Conservation (phyloP, 192 early-diverging fungal species). For the Paraglomus brasilianum region DNA sequence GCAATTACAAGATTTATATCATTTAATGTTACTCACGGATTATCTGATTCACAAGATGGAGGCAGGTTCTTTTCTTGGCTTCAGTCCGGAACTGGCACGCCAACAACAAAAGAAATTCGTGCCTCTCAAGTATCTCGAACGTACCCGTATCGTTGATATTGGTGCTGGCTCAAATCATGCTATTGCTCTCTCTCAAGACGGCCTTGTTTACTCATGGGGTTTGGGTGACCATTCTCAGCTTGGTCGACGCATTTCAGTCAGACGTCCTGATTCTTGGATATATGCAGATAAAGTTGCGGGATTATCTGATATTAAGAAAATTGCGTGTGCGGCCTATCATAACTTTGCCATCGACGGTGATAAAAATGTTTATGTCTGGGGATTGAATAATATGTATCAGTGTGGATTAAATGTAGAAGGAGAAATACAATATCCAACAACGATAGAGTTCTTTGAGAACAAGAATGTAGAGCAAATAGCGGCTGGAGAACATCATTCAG, state of each 20-base stretch:
- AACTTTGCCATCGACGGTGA: constrained; percentile 74
- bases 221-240: constrained; percentile 86
- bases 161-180: constrained; percentile 85
- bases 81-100: constrained; percentile 57
- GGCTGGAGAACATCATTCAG: constrained; percentile 87
- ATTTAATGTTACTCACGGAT: background rate
- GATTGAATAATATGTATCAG: constrained; percentile 90
- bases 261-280: constrained; percentile 66
- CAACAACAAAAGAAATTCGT: constrained; percentile 58
- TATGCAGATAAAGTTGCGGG: constrained; percentile 51
- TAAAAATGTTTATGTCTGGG: constrained; percentile 74
- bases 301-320: constrained; percentile 55
- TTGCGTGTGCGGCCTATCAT: constrained; percentile 82
- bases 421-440: constrained; percentile 55
- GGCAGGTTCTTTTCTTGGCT: constrained; percentile 67
- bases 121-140: constrained; percentile 54
- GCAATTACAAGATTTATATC: background rate
- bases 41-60: constrained; percentile 52
- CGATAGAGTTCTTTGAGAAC: constrained; percentile 50
- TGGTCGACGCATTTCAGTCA: constrained; percentile 75
- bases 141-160: constrained; percentile 70
- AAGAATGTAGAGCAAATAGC: constrained; percentile 56
- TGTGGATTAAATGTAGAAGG: constrained; percentile 58
- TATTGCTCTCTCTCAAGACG: constrained; percentile 67
- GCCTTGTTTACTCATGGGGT: constrained; percentile 87